Conservation (phyloP, 768 basidiomycete genomes). For the Lactarius evosmus region DNA sequence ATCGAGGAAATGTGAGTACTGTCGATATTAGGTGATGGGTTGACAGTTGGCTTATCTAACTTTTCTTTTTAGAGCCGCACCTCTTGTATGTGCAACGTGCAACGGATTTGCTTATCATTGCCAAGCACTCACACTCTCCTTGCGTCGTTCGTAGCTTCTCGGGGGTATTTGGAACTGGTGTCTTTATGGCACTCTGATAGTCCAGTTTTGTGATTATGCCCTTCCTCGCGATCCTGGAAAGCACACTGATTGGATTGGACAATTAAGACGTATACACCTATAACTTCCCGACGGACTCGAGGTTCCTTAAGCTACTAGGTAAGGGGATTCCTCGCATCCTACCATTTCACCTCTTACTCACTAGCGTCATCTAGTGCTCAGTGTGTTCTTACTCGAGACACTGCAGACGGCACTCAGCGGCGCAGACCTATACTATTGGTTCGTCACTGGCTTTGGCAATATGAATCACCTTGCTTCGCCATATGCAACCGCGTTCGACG, state of each 20-base stretch:
- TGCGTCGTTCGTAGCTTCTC: neutral
- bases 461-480: conserved; percentile 27
- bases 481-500: conserved; percentile 26
- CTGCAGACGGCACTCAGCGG: conserved; percentile 31
- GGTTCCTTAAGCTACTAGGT: conserved; percentile 6
- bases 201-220: conserved; percentile 33
- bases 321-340: neutral
- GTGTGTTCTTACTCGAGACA: conserved; percentile 30
- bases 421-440: conserved; percentile 34
- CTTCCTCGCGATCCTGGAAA: too few relatives aligned
- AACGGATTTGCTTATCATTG: neutral
- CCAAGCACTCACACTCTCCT: neutral
- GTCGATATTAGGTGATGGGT: neutral
- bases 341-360: neutral
- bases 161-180: conserved; percentile 29
- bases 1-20: neutral
- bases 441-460: conserved; percentile 33
- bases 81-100: neutral
- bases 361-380: conserved; percentile 27
- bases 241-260: neutral
- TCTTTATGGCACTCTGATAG: conserved; percentile 32
- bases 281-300: conserved; percentile 8
- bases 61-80: neutral
- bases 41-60: too few relatives aligned
- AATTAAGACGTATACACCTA: conserved; percentile 19